Evolutionary conservation across 1,139 yeast species (phyloP), one percentile per base, ranked within the genome.

Genomic region (Zygosaccharomyces sapae): DNA sequence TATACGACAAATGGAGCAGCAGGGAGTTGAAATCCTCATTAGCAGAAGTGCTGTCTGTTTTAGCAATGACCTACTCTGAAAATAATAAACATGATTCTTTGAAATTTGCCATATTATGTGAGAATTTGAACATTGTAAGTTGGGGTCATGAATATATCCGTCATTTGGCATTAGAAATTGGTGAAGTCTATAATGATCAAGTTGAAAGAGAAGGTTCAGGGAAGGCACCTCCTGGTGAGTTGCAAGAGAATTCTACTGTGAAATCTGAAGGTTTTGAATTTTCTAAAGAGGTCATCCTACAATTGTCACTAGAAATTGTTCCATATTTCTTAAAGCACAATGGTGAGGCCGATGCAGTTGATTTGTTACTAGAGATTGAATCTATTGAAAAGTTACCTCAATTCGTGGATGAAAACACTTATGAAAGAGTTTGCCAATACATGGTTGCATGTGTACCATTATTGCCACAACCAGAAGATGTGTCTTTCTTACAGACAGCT

Each of bases 101-200:
- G 53, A 83, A 81, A 62, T 94, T 82, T 69, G 79, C 98, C 61
- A 73, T 94, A 56, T 71, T 83, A 53, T 79, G 95, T 3, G 68
- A 69, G 34, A 81, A 75, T 44, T 75, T 79, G 36, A 76, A 81
- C 43, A 78, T 88, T 55, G 83, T 83, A 44, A 86, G 83, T 57
- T 94, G 98, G 98, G 99, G 98, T 38, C 98, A 92, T 66, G 98
- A 92, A 68, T 92, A 94, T 67, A 80, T 92, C 65, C 90, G 98
- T 63, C 97, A 92, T 69, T 75, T 92, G 63, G 95, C 98, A 1
- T 72, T 92, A 54, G 97, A 92, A 69, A 87, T 92, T 56, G 97
- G 97, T 50, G 94, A 86, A 62, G 85, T 86, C 46, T 87, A 83
- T 68, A 82, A 80, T 55, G 83, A 76, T 45, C 74, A 81, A 52